Evolutionary conservation across 495 filamentous ascomycete genomes (phyloP).

Genomic region (Collariella sp.): DNA sequence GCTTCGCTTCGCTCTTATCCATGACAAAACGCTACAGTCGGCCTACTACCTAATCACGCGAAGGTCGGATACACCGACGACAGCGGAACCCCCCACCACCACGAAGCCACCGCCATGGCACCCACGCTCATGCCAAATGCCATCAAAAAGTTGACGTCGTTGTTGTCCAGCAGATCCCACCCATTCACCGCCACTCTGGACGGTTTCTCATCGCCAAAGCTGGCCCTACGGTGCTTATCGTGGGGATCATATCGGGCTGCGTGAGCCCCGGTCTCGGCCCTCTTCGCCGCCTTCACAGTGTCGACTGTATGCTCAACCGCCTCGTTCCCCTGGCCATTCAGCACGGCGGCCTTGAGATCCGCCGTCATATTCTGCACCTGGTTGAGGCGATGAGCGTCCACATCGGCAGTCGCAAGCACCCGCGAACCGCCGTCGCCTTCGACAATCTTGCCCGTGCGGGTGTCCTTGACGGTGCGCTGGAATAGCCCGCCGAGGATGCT

Average conservation of each 20-base stretch:
- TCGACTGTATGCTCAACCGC: slow-evolving; percentile 29
- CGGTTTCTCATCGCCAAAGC: slow-evolving; percentile 49
- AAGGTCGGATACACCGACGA: slow-evolving; percentile 25
- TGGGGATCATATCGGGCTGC: slow-evolving; percentile 33
- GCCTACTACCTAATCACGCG: no score
- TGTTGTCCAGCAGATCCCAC: slow-evolving; percentile 78
- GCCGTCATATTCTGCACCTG: slow-evolving; percentile 15
- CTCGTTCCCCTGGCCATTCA: slow-evolving; percentile 26
- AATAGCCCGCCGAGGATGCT: slow-evolving; percentile 77
- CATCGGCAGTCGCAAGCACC: slow-evolving; percentile 44
- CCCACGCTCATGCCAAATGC: slow-evolving; percentile 69
- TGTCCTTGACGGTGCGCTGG: slow-evolving; percentile 81
- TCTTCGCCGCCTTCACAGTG: no score
- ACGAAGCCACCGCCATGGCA: slow-evolving; percentile 57
- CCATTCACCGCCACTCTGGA: slow-evolving; percentile 67
- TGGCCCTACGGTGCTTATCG: slow-evolving; percentile 37
- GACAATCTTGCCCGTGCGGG: slow-evolving; percentile 73
- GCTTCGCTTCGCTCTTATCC: no score
- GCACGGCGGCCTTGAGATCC: slow-evolving; percentile 30
- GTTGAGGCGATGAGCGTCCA: slow-evolving; percentile 8
- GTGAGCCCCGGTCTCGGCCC: slow-evolving; percentile 16
- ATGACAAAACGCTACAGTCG: no score
- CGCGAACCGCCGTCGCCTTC: slow-evolving; percentile 79
- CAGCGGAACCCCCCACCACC: slow-evolving; percentile 44
- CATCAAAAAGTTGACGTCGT: slow-evolving; percentile 88